A percentile compares a stretch with the other conserved stretches of the same genome.
Evolutionary conservation across 768 basidiomycete species (phyloP).

Genomic region (Crucibulum laeve): DNA sequence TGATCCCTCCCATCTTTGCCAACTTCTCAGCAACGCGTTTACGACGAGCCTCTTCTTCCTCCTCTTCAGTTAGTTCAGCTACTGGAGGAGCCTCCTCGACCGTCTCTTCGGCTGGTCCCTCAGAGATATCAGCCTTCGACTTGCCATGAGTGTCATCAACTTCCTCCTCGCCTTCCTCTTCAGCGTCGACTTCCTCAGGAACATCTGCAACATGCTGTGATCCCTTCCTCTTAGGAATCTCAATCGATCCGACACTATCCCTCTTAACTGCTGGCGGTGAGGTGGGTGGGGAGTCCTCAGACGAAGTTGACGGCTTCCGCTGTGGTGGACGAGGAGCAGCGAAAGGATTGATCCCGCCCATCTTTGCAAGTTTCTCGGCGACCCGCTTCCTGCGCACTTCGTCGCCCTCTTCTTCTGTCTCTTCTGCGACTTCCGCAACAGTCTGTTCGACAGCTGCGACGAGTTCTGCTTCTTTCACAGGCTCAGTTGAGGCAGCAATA

Average conservation of each 20-base stretch:
- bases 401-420: constrained; percentile 45
- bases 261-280: too few species aligned
- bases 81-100: constrained; percentile 5
- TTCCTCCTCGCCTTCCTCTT: background rate
- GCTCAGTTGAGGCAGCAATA: background rate
- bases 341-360: constrained; percentile 65
- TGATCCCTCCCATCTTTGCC: constrained; percentile 10
- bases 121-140: too few species aligned
- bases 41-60: constrained; percentile 38
- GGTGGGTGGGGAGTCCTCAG: too few species aligned
- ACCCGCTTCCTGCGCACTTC: constrained; percentile 51
- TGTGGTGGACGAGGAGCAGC: constrained; percentile 7
- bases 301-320: constrained; percentile 2
- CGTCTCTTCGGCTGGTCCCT: background rate
- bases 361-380: constrained; percentile 59
- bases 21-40: constrained; percentile 46
- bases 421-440: constrained; percentile 4
- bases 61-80: constrained; percentile 25
- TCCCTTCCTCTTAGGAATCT: constrained; percentile 4
- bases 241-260: background rate
- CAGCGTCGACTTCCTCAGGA: too few species aligned
- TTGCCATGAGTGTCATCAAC: background rate
- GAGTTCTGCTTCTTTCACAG: constrained; percentile 9
- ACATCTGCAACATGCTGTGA: constrained; percentile 16
- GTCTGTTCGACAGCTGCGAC: constrained; percentile 5